A percentile compares a stretch with the other conserved stretches of the same genome.
Evolutionary conservation across 163 green algal genomes (phyloP).

Genomic region (Scenedesmus sp.): DNA sequence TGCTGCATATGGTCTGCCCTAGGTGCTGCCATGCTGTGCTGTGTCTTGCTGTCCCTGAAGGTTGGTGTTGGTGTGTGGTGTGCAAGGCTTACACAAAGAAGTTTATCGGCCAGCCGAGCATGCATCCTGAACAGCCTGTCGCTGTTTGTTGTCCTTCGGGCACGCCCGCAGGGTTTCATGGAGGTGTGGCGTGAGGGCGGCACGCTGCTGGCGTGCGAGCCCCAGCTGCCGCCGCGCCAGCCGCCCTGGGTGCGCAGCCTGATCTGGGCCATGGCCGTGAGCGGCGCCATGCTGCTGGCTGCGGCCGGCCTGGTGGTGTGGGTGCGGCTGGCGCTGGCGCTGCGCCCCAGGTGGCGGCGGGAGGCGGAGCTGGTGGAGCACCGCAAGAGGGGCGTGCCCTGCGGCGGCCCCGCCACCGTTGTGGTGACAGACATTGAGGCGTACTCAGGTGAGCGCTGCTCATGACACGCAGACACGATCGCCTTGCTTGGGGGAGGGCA

Average conservation of each 20-base stretch:
- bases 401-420: not conserved
- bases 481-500: not conserved
- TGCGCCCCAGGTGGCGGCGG: not conserved
- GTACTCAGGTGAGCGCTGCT: slow-evolving; percentile 19
- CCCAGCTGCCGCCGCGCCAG: not conserved
- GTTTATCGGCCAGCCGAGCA: not conserved
- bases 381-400: not conserved
- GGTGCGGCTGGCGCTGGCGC: not conserved
- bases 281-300: not conserved
- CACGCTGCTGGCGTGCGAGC: slow-evolving; percentile 20
- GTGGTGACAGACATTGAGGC: slow-evolving; percentile 45
- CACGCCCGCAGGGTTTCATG: not conserved
- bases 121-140: not conserved
- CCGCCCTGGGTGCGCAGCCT: not conserved
- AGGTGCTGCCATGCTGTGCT: not conserved
- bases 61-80: not conserved
- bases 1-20: no score
- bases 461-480: no score
- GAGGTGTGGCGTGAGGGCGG: not conserved
- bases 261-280: not conserved
- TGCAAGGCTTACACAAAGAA: not conserved
- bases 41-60: not conserved
- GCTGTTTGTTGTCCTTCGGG: not conserved
- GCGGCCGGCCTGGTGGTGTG: not conserved
- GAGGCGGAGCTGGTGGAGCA: slow-evolving; percentile 4